These are phyloP conservation scores for Suhomyces guaymorum DNA, from an alignment of 1,139 yeast genomes.

Conservation along the genomic window DNA sequence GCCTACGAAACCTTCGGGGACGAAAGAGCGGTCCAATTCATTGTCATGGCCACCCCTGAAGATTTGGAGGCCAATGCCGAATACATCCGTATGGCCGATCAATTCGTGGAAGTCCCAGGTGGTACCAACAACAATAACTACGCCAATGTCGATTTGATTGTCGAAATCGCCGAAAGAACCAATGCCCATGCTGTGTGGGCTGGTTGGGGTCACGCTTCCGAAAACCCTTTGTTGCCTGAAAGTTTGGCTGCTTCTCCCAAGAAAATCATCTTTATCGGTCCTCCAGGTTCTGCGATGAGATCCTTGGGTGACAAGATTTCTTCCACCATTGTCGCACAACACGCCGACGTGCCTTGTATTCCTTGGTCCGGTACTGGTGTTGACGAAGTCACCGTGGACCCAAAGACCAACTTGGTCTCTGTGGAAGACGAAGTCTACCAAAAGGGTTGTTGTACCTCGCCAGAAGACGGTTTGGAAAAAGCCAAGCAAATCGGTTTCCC, in stretches of 20 bases:
- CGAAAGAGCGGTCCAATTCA: slow-evolving; percentile 89
- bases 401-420: slow-evolving; percentile 73
- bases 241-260: slow-evolving; percentile 87
- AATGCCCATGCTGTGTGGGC: slow-evolving; percentile 99
- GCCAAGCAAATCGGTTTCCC: slow-evolving; percentile 92
- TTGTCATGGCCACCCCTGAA: slow-evolving; percentile 99
- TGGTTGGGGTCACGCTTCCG: slow-evolving; percentile 99
- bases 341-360: slow-evolving; percentile 95
- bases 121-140: slow-evolving; percentile 98
- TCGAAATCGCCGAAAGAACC: slow-evolving; percentile 95
- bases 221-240: slow-evolving; percentile 93
- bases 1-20: slow-evolving; percentile 97
- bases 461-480: slow-evolving; percentile 84
- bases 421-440: slow-evolving; percentile 81
- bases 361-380: slow-evolving; percentile 99
- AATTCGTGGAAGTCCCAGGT: slow-evolving; percentile 97
- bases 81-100: slow-evolving; percentile 98
- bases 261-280: slow-evolving; percentile 90
- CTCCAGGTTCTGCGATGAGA: slow-evolving; percentile 98
- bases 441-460: slow-evolving; percentile 81
- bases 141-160: slow-evolving; percentile 96
- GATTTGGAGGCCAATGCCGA: slow-evolving; percentile 96
- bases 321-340: slow-evolving; percentile 97
- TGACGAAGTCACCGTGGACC: slow-evolving; percentile 71
- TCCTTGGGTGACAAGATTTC: slow-evolving; percentile 98